Percentiles rank a stretch among this genome's conserved stretches.
These are phyloP conservation scores for Hygrophila difformis DNA, from an alignment of 257 asterid genomes.

Conservation along the genomic window DNA sequence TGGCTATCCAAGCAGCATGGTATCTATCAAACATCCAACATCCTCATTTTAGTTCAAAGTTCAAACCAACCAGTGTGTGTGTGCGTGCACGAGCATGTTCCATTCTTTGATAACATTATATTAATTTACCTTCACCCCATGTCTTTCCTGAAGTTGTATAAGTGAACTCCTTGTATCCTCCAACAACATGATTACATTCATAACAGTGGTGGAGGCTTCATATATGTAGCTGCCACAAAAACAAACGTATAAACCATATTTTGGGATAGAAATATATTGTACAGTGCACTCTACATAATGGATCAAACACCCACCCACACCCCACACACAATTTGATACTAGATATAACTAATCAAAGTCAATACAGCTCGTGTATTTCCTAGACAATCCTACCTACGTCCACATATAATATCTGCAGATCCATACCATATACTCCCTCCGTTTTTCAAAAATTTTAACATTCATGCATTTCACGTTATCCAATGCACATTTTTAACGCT, in stretches of 20 bases:
- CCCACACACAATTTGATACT: too few relatives aligned
- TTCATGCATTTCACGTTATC: too few relatives aligned
- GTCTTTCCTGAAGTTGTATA: constrained; percentile 80
- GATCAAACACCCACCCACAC: too few relatives aligned
- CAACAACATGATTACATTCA: constrained; percentile 45
- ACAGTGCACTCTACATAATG: too few relatives aligned
- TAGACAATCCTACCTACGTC: too few relatives aligned
- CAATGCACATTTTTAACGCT: too few relatives aligned
- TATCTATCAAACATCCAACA: constrained; percentile 39
- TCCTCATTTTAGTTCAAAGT: constrained; percentile 10
- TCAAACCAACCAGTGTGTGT: not conserved
- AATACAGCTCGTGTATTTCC: not conserved
- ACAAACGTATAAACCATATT: too few relatives aligned
- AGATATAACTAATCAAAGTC: constrained; percentile 8
- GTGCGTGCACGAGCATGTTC: too few relatives aligned
- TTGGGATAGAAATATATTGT: too few relatives aligned
- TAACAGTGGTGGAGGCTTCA: constrained; percentile 80
- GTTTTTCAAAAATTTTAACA: too few relatives aligned
- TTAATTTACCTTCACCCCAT: constrained; percentile 88
- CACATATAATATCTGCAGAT: too few relatives aligned
- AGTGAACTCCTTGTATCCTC: constrained; percentile 73
- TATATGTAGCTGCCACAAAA: constrained; percentile 52
- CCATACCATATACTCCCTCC: too few relatives aligned
- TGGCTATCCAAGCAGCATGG: constrained; percentile 93
- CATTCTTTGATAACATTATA: constrained; percentile 21